These are phyloP conservation scores for Boletus coccyginus DNA, from an alignment of 768 basidiomycete species.

Conservation along the genomic window DNA sequence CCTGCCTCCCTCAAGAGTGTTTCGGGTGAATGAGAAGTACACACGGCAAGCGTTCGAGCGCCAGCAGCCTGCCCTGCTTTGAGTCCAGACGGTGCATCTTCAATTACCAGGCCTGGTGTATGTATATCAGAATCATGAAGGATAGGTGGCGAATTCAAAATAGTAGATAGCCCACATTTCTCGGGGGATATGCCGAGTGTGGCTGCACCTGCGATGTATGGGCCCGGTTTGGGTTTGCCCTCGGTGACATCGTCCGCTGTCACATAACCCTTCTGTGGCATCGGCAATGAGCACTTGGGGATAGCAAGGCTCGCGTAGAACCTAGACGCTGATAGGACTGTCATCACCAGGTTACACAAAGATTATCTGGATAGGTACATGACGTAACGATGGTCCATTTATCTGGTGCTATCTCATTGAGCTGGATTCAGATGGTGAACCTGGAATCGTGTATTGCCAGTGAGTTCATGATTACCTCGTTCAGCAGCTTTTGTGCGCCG, in stretches of 20 bases:
- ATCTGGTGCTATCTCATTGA: constrained; percentile 23
- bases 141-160: neutral
- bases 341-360: neutral
- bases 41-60: constrained; percentile 74
- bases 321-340: constrained; percentile 55
- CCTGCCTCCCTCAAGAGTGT: constrained; percentile 41
- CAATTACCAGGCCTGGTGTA: constrained; percentile 74
- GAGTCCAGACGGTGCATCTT: constrained; percentile 87
- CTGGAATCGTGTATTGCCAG: neutral
- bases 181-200: constrained; percentile 49
- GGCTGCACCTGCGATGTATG: constrained; percentile 75
- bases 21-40: constrained; percentile 70
- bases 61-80: constrained; percentile 74
- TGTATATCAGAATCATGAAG: neutral
- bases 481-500: constrained; percentile 57
- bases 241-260: constrained; percentile 62
- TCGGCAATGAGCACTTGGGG: constrained; percentile 54
- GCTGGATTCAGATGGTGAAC: constrained; percentile 14
- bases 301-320: constrained; percentile 70
- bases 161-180: constrained; percentile 45
- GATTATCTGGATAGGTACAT: constrained; percentile 33
- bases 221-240: constrained; percentile 88
- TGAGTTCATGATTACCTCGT: constrained; percentile 39
- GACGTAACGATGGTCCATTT: constrained; percentile 86
- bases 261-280: constrained; percentile 59